A percentile compares a stretch with the other conserved stretches of the same genome.
Evolutionary conservation across 2,329 filamentous ascomycete species (phyloP).

Genomic region (Aspergillus brasiliensis): DNA sequence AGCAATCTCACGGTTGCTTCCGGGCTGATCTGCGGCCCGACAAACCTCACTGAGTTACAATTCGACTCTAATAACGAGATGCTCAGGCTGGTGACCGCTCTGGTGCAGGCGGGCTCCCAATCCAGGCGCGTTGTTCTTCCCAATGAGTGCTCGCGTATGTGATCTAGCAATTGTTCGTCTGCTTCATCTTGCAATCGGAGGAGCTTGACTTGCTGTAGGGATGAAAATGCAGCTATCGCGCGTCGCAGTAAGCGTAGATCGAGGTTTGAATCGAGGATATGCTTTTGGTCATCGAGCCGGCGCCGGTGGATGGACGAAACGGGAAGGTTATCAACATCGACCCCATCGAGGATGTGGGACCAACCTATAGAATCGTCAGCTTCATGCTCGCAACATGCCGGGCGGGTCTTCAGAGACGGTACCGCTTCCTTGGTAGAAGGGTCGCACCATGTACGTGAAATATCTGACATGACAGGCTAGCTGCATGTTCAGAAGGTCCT

Average conservation of each 20-base stretch:
- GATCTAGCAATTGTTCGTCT: conserved; percentile 57
- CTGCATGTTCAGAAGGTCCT: conserved; percentile 39
- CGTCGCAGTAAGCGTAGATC: conserved; percentile 57
- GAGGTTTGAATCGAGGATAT: conserved; percentile 53
- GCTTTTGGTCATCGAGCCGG: conserved; percentile 41
- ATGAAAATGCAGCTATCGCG: conserved; percentile 60
- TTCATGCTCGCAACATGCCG: conserved; percentile 6
- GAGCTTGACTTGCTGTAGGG: conserved; percentile 66
- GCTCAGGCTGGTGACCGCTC: conserved; percentile 61
- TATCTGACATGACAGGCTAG: conserved; percentile 40
- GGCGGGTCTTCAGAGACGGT: conserved; percentile 24
- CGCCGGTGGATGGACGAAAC: conserved; percentile 31
- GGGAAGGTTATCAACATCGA: conserved; percentile 23
- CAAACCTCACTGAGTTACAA: conserved; percentile 62
- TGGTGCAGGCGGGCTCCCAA: conserved; percentile 65
- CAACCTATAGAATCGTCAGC: conserved; percentile 35
- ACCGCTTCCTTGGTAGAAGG: conserved; percentile 44
- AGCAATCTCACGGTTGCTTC: conserved; percentile 58
- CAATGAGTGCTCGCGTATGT: conserved; percentile 51
- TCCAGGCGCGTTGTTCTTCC: conserved; percentile 54
- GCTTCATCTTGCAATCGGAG: conserved; percentile 63
- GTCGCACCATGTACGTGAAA: conserved; percentile 45
- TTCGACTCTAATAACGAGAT: conserved; percentile 58
- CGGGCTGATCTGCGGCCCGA: conserved; percentile 64
- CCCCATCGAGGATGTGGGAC: conserved; percentile 25